Evolutionary conservation across 2,329 filamentous ascomycete species (phyloP).

Genomic region (Thelonectria discophora): DNA sequence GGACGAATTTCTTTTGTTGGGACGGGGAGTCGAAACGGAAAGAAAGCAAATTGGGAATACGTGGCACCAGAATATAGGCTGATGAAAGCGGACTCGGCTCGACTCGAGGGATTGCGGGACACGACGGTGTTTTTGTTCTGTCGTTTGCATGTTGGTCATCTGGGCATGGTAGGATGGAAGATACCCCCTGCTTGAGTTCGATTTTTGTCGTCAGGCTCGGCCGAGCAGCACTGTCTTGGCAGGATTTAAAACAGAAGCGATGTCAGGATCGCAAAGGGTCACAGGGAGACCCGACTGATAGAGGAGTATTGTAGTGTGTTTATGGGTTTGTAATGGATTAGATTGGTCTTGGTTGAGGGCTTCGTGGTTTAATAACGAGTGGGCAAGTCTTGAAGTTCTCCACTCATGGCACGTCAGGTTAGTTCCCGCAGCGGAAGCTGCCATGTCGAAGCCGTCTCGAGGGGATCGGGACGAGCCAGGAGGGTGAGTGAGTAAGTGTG

Average conservation of each 20-base stretch:
- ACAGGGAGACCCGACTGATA: background rate
- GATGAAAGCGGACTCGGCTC: conserved; percentile 22
- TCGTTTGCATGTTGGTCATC: background rate
- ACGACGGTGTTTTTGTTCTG: conserved; percentile 3
- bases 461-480: conserved; percentile 25
- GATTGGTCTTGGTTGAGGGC: background rate
- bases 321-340: conserved; percentile 6
- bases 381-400: no score
- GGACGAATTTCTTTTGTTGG: conserved; percentile 7
- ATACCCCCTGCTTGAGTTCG: conserved; percentile 25
- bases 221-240: conserved; percentile 10
- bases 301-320: background rate
- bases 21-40: conserved; percentile 11
- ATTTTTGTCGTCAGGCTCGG: conserved; percentile 11
- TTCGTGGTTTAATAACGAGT: background rate
- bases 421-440: conserved; percentile 21
- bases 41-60: conserved; percentile 17
- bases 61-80: conserved; percentile 20
- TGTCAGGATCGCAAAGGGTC: background rate
- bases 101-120: conserved; percentile 4
- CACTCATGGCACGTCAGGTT: background rate
- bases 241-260: background rate
- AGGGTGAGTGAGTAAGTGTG: background rate
- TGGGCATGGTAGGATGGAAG: conserved; percentile 6
- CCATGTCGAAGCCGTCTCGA: conserved; percentile 6